A percentile compares a stretch with the other conserved stretches of the same genome.
phyloP scores from a whole-genome alignment of 1,139 yeast species.

The Saccharomyces hybrid region DNA sequence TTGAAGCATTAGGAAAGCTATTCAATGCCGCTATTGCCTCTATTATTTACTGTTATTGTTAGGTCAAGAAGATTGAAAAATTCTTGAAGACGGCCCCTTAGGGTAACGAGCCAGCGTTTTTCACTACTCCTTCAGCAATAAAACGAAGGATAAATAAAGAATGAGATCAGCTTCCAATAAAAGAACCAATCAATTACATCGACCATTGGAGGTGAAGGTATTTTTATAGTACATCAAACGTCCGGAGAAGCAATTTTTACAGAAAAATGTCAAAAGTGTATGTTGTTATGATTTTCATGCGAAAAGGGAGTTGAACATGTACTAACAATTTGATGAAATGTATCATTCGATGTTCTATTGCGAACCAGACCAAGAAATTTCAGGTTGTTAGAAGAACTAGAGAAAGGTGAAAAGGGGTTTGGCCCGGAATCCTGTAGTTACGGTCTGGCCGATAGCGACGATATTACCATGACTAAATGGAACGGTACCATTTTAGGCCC shows the following conservation, averaged over 20 bases:
- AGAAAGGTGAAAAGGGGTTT: constrained; percentile 94
- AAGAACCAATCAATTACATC: background rate
- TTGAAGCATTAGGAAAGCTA: background rate
- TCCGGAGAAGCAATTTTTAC: background rate
- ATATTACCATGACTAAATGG: constrained; percentile 88
- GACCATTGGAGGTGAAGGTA: background rate
- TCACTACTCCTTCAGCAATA: background rate
- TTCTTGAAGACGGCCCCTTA: background rate
- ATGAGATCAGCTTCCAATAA: background rate
- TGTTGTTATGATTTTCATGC: constrained; percentile 16
- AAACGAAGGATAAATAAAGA: background rate
- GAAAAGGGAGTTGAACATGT: background rate
- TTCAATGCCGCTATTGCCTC: background rate
- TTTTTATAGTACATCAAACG: background rate
- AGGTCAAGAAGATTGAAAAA: background rate
- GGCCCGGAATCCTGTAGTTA: constrained; percentile 97
- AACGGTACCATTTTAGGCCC: constrained; percentile 96
- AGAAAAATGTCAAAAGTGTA: constrained; percentile 35
- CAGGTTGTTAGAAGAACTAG: constrained; percentile 88
- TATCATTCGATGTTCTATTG: background rate
- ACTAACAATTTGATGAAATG: constrained; percentile 1
- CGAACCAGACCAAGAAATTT: constrained; percentile 75
- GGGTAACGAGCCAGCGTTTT: background rate
- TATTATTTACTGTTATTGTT: background rate
- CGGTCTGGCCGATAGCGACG: constrained; percentile 82